Conservation (phyloP, 2,329 filamentous ascomycete species). For the Aspergillus sp. region DNA sequence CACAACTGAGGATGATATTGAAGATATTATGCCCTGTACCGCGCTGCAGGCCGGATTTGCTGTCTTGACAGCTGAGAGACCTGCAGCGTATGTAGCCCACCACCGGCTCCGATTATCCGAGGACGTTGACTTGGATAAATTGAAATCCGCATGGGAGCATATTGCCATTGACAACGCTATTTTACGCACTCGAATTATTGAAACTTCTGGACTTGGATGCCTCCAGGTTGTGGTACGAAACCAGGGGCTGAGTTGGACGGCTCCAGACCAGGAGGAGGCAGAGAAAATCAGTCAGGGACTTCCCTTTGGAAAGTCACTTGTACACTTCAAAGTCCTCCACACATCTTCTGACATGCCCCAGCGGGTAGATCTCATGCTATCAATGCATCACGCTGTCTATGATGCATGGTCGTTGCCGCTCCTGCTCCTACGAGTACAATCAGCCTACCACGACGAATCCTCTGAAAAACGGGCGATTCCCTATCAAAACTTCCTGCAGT, state of each 20-base stretch:
- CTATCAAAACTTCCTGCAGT: conserved; percentile 13
- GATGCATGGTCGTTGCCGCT: conserved; percentile 32
- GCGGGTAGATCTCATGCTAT: conserved; percentile 18
- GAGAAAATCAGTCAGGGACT: background rate
- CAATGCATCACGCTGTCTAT: conserved; percentile 44
- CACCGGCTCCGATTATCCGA: conserved; percentile 10
- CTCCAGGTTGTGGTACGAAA: conserved; percentile 4
- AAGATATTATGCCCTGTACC: conserved; percentile 23
- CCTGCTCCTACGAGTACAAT: background rate
- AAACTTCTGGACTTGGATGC: background rate
- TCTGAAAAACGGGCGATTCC: background rate
- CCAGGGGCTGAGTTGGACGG: background rate
- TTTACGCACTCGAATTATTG: conserved; percentile 6
- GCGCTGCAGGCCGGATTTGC: conserved; percentile 24
- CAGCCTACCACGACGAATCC: conserved; percentile 1
- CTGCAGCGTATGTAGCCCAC: conserved; percentile 5
- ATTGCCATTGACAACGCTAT: conserved; percentile 13
- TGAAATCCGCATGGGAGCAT: conserved; percentile 10
- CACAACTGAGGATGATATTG: conserved; percentile 5
- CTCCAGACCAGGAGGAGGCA: background rate
- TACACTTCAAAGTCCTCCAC: conserved; percentile 1
- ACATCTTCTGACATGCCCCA: background rate
- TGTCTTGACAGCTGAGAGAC: conserved; percentile 18
- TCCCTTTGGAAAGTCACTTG: conserved; percentile 7
- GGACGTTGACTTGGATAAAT: conserved; percentile 8